phyloP scores from a whole-genome alignment of 768 basidiomycete genomes.

The Epithele typhae region DNA sequence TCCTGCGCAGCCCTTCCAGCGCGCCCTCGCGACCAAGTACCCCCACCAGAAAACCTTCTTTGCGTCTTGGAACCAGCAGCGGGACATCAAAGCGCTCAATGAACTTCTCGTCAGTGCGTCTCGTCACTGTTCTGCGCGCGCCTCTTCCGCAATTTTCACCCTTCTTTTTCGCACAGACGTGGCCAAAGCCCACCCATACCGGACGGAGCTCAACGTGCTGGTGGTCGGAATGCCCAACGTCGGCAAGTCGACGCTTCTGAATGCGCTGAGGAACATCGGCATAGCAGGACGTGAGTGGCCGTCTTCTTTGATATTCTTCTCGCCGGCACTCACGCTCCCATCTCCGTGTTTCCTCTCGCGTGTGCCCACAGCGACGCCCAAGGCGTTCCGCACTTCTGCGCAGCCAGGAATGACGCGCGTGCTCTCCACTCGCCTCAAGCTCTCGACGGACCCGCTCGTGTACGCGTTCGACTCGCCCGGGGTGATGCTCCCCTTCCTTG shows the following conservation, averaged over 20 bases:
- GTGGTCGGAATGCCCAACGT: slow-evolving; percentile 99
- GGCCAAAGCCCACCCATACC: slow-evolving; percentile 63
- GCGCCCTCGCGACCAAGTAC: slow-evolving; percentile 65
- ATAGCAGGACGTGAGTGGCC: slow-evolving; percentile 82
- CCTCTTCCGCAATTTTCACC: no score
- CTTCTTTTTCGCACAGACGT: slow-evolving; percentile 42
- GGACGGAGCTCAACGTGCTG: slow-evolving; percentile 79
- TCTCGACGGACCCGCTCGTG: slow-evolving; percentile 74
- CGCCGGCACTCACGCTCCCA: neutral
- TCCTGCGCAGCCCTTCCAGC: slow-evolving; percentile 59
- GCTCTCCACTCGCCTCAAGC: slow-evolving; percentile 83
- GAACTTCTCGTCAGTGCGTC: slow-evolving; percentile 72
- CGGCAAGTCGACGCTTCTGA: slow-evolving; percentile 92
- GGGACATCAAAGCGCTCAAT: slow-evolving; percentile 62
- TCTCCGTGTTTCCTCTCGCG: neutral
- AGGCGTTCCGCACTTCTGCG: slow-evolving; percentile 85
- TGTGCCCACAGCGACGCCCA: slow-evolving; percentile 57
- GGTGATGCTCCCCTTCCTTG: slow-evolving; percentile 94
- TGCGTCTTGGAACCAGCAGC: slow-evolving; percentile 64
- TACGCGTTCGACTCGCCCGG: slow-evolving; percentile 97
- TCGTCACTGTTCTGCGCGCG: no score
- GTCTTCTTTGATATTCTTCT: slow-evolving; percentile 16
- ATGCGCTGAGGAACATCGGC: slow-evolving; percentile 83
- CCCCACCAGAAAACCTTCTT: slow-evolving; percentile 68
- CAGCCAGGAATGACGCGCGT: slow-evolving; percentile 89